phyloP scores from a whole-genome alignment of 768 basidiomycete genomes.

The Xanthoconium stramineum region DNA sequence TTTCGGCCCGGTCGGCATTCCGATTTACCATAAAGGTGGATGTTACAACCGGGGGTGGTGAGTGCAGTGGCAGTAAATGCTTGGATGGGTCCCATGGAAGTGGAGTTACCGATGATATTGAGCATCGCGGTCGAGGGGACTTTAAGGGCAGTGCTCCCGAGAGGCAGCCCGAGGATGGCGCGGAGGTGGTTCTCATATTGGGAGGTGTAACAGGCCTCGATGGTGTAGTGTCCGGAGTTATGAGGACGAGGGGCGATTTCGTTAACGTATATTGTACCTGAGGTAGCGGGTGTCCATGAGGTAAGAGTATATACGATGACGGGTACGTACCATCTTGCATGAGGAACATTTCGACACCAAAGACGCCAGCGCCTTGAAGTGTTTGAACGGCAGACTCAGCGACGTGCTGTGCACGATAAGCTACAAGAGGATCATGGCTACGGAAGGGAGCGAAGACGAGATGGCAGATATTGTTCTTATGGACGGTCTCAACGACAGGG shows the following conservation, averaged over 20 bases:
- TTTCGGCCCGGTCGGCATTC: conserved; percentile 89
- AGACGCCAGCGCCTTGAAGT: conserved; percentile 87
- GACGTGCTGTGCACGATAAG: conserved; percentile 57
- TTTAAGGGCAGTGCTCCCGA: conserved; percentile 85
- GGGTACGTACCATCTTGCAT: conserved; percentile 66
- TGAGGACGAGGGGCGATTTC: conserved; percentile 98
- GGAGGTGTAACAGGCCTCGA: conserved; percentile 94
- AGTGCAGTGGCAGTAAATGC: conserved; percentile 59
- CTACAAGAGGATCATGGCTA: conserved; percentile 50
- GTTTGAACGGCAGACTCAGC: conserved; percentile 80
- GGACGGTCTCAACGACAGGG: conserved; percentile 91
- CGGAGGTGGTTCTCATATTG: conserved; percentile 98
- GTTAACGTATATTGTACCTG: conserved; percentile 82
- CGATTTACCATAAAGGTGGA: conserved; percentile 94
- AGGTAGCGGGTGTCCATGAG: background rate
- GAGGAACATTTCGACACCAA: conserved; percentile 98
- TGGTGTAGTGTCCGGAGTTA: conserved; percentile 98
- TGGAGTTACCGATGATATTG: conserved; percentile 87
- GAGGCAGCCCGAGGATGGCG: conserved; percentile 84
- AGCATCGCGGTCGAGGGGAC: conserved; percentile 90
- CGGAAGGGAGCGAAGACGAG: conserved; percentile 89
- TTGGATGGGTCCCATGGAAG: conserved; percentile 58
- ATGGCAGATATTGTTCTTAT: conserved; percentile 91
- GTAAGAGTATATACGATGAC: conserved; percentile 14
- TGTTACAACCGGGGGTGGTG: conserved; percentile 65